Conservation (phyloP, 345 rosid species). For the Stellera chamaejasme region DNA sequence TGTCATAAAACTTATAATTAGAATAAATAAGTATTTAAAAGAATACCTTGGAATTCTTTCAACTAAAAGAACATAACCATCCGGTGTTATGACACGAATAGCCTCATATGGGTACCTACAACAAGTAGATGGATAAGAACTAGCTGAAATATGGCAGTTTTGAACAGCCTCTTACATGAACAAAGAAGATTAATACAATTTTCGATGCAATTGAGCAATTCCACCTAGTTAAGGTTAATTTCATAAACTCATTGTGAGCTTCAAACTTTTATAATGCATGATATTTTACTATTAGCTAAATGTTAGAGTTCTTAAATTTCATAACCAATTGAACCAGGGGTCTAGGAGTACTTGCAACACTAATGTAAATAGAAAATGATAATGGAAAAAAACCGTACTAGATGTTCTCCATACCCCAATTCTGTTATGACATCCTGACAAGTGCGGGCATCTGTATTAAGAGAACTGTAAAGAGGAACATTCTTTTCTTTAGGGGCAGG, state of each 20-base stretch:
- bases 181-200: no score
- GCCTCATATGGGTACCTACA: constrained; percentile 60
- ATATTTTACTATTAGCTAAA: no score
- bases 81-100: constrained; percentile 42
- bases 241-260: no score
- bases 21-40: constrained; percentile 1
- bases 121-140: constrained; percentile 1
- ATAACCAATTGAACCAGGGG: no score
- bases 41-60: constrained; percentile 59
- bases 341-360: neutral
- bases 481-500: constrained; percentile 27
- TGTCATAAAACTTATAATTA: neutral
- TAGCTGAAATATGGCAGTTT: neutral
- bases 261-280: no score
- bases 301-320: no score
- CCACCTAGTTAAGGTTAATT: no score
- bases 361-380: neutral
- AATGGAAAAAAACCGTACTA: neutral
- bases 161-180: no score
- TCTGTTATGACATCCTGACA: constrained; percentile 67
- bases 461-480: constrained; percentile 22
- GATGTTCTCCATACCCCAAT: constrained; percentile 36
- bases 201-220: no score
- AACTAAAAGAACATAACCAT: constrained; percentile 55
- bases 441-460: constrained; percentile 58